phyloP scores from a whole-genome alignment of 2,329 filamentous ascomycete species.

The Helminthosporium solani region DNA sequence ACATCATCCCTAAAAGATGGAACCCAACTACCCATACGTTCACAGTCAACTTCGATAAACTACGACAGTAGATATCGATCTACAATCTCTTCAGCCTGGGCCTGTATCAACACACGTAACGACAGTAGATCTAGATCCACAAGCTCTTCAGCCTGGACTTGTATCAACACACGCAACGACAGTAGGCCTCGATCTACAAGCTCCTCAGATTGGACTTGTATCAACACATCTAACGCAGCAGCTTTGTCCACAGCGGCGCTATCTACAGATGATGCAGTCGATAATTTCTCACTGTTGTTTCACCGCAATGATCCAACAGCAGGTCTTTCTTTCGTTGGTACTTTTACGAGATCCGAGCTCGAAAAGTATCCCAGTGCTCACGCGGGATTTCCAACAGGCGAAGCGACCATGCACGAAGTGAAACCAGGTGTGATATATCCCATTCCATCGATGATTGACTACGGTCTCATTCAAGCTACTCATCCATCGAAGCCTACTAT shows the following conservation, averaged over 20 bases:
- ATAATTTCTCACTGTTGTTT: not conserved
- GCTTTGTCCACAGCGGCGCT: not conserved
- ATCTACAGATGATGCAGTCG: not conserved
- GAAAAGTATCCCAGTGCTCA: constrained; percentile 2
- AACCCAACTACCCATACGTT: not conserved
- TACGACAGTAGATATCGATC: not conserved
- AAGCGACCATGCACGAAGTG: not conserved
- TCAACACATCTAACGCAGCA: not conserved
- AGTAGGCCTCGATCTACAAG: not conserved
- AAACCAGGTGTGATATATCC: not conserved
- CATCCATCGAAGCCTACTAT: too few relatives aligned
- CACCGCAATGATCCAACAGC: not conserved
- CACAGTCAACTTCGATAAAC: not conserved
- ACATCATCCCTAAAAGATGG: too few relatives aligned
- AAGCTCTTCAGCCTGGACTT: not conserved
- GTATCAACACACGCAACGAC: not conserved
- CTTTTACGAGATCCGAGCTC: constrained; percentile 1
- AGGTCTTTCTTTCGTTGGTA: not conserved
- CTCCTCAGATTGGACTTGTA: not conserved
- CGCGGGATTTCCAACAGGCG: constrained; percentile 1
- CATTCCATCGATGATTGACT: not conserved
- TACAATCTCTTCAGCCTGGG: not conserved
- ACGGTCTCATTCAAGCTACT: not conserved
- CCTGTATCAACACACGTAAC: not conserved
- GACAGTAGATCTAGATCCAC: not conserved